These are phyloP conservation scores for Tricholomella constricta DNA, from an alignment of 768 basidiomycete species.

Conservation along the genomic window DNA sequence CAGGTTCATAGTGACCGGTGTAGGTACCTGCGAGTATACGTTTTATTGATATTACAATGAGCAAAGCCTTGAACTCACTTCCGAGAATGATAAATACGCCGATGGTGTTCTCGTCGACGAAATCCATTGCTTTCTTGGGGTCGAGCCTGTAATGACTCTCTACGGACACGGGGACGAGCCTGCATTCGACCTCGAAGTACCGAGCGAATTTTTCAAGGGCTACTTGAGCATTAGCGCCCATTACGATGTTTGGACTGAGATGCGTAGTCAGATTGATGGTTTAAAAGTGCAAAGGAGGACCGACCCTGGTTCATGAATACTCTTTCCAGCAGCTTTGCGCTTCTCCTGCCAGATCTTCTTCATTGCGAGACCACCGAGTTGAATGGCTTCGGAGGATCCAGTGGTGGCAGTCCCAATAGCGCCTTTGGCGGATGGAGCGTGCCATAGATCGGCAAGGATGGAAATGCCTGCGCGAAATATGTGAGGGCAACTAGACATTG, in stretches of 20 bases:
- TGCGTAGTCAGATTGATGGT: neutral
- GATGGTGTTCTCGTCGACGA: slow-evolving; percentile 75
- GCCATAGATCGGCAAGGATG: slow-evolving; percentile 65
- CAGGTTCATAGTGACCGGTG: slow-evolving; percentile 77
- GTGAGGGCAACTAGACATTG: neutral
- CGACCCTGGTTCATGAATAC: slow-evolving; percentile 77
- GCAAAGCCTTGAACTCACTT: slow-evolving; percentile 26
- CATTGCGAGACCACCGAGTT: slow-evolving; percentile 76
- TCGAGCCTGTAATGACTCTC: slow-evolving; percentile 58
- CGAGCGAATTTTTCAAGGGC: slow-evolving; percentile 73
- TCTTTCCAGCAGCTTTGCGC: slow-evolving; percentile 65
- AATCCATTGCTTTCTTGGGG: slow-evolving; percentile 63
- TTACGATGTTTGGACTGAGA: slow-evolving; percentile 59
- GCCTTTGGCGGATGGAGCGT: slow-evolving; percentile 60
- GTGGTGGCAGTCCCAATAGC: slow-evolving; percentile 75
- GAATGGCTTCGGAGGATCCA: slow-evolving; percentile 71
- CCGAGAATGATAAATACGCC: slow-evolving; percentile 60
- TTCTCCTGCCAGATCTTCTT: slow-evolving; percentile 72
- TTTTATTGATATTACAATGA: slow-evolving; percentile 50
- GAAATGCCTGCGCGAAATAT: slow-evolving; percentile 36
- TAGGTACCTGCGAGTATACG: slow-evolving; percentile 46
- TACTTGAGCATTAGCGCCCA: slow-evolving; percentile 75
- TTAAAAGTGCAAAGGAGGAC: slow-evolving; percentile 12
- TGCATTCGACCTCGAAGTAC: slow-evolving; percentile 69
- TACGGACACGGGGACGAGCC: slow-evolving; percentile 51